Percentiles rank a stretch among this genome's conserved stretches.
phyloP scores from a whole-genome alignment of 1,284 basidiomycete genomes.

The Trametes versicolor region DNA sequence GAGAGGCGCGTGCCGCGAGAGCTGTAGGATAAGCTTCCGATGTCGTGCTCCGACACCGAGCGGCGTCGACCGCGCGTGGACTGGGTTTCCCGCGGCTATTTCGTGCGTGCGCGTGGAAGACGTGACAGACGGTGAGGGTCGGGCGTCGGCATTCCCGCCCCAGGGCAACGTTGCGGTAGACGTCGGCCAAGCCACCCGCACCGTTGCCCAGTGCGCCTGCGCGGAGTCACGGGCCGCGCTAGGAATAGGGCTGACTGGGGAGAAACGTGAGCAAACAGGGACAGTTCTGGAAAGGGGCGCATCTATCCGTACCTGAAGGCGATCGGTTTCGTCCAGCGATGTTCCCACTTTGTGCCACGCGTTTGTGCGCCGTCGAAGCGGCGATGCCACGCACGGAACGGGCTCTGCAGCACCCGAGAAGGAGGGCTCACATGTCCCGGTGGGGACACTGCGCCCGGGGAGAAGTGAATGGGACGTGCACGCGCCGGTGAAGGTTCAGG shows the following conservation, averaged over 20 bases:
- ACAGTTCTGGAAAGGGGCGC: constrained; percentile 8
- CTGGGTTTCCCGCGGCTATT: constrained; percentile 6
- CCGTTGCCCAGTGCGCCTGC: neutral
- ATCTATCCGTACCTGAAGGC: constrained; percentile 23
- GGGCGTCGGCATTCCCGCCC: neutral
- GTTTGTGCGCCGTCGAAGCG: constrained; percentile 6
- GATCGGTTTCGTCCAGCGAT: constrained; percentile 12
- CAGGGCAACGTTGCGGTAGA: neutral
- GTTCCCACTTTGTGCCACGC: constrained; percentile 11
- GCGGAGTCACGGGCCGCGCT: neutral
- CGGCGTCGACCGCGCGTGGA: neutral
- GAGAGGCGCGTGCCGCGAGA: constrained; percentile 9
- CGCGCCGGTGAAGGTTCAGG: neutral
- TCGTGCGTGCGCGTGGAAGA: neutral
- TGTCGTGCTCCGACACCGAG: constrained; percentile 6
- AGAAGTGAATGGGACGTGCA: neutral
- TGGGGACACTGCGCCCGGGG: constrained; percentile 7
- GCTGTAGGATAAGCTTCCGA: constrained; percentile 14
- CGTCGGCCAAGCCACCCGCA: neutral
- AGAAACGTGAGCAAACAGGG: constrained; percentile 10
- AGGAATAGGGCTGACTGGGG: neutral
- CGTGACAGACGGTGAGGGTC: neutral
- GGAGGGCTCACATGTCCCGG: constrained; percentile 4
- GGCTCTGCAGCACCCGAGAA: neutral
- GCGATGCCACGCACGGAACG: constrained; percentile 4